Conservation (phyloP, 768 basidiomycete species). For the Phylloporus sp. region DNA sequence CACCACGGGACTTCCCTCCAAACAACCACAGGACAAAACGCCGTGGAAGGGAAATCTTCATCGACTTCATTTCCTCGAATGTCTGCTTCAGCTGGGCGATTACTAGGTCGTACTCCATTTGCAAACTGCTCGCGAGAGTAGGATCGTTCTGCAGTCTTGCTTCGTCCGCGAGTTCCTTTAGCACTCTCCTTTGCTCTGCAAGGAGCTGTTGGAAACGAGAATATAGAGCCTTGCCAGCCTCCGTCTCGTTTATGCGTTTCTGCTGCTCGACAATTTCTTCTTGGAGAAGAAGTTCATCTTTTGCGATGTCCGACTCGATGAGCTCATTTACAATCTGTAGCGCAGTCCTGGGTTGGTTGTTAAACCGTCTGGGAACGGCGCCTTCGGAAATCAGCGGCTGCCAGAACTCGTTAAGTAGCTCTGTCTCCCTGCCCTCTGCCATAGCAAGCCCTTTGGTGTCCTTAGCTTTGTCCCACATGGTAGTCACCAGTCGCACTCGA, state of each 20-base stretch:
- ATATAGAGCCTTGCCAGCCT: slow-evolving; percentile 16
- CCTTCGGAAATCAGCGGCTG: background rate
- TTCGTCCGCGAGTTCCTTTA: slow-evolving; percentile 16
- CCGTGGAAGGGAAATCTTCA: slow-evolving; percentile 16
- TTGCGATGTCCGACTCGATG: fast-evolving
- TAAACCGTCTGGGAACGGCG: background rate
- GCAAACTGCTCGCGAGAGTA: slow-evolving; percentile 5
- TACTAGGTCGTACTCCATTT: slow-evolving; percentile 5
- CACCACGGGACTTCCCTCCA: slow-evolving; percentile 3
- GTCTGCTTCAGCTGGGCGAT: slow-evolving; percentile 11
- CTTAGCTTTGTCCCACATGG: slow-evolving; percentile 32
- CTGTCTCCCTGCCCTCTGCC: background rate
- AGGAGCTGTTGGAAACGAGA: slow-evolving; percentile 16
- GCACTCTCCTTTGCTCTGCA: slow-evolving; percentile 9
- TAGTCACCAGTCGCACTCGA: slow-evolving; percentile 29
- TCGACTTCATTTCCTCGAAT: slow-evolving; percentile 17
- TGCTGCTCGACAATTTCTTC: slow-evolving; percentile 15
- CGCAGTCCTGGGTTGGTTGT: background rate
- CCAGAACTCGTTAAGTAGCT: slow-evolving; percentile 12
- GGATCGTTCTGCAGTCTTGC: slow-evolving; percentile 12
- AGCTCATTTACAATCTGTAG: background rate
- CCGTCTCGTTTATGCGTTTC: slow-evolving; percentile 19
- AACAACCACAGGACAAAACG: slow-evolving; percentile 6
- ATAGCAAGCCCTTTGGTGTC: background rate
- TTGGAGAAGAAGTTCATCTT: slow-evolving; percentile 12